Conservation (phyloP, 148 eudicot genomes). For the Rhododendron williamsianum region DNA sequence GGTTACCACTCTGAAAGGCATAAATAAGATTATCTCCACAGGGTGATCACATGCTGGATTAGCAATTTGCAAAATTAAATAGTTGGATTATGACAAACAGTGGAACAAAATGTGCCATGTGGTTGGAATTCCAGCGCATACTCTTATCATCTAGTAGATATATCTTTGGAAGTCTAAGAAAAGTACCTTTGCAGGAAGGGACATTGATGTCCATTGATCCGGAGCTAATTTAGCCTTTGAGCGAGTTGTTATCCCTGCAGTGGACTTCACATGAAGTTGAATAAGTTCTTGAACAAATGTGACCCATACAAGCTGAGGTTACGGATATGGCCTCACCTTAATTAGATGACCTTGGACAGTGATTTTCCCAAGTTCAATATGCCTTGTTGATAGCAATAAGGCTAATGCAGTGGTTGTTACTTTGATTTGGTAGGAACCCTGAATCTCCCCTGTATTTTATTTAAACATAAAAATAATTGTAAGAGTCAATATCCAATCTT, state of each 20-base stretch:
- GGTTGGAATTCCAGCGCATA: not conserved
- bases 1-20: not conserved
- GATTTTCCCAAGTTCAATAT: slow-evolving; percentile 60
- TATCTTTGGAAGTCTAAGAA: not conserved
- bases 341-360: slow-evolving; percentile 73
- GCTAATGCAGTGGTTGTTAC: slow-evolving; percentile 93
- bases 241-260: slow-evolving; percentile 89
- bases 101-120: not conserved
- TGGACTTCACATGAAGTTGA: slow-evolving; percentile 45
- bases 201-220: slow-evolving; percentile 76
- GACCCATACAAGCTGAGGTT: not conserved
- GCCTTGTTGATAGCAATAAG: slow-evolving; percentile 74
- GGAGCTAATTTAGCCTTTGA: slow-evolving; percentile 80
- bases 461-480: not conserved
- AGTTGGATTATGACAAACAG: not conserved
- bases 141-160: not conserved
- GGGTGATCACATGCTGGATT: not conserved
- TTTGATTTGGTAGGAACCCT: slow-evolving; percentile 90
- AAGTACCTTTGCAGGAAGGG: slow-evolving; percentile 78
- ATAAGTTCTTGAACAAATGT: slow-evolving; percentile 17
- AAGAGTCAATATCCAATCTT: not conserved
- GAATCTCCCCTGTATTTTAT: slow-evolving; percentile 69
- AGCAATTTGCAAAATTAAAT: not conserved
- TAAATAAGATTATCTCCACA: not conserved
- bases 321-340: slow-evolving; percentile 51